Conservation (phyloP, 768 basidiomycete genomes). For the Leucosporidium yakuticum region DNA sequence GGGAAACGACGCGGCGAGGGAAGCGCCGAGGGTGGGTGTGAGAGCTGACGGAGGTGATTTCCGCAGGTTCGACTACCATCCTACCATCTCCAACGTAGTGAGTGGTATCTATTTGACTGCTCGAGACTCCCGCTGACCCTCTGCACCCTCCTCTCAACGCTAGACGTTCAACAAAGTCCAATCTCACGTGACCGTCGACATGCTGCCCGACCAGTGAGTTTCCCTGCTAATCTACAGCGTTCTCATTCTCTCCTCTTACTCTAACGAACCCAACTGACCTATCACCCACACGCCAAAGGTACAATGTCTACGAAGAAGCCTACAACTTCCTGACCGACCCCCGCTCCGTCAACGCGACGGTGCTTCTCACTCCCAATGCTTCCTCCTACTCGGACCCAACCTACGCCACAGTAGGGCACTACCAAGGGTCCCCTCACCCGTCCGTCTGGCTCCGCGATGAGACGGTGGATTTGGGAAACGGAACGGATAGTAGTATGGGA, state of each 20-base stretch:
- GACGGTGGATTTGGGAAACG: slow-evolving; percentile 27
- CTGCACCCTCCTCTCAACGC: neutral
- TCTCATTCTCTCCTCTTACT: slow-evolving; percentile 18
- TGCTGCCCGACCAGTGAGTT: slow-evolving; percentile 39
- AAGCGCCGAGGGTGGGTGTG: neutral
- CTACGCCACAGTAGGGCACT: slow-evolving; percentile 13
- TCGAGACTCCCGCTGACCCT: neutral
- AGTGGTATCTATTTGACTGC: slow-evolving; percentile 6
- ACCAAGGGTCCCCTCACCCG: slow-evolving; percentile 23
- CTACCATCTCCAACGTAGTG: slow-evolving; percentile 42
- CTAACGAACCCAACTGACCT: neutral
- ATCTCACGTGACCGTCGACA: slow-evolving; percentile 42
- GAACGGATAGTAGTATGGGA: neutral
- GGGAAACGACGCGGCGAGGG: too few species aligned
- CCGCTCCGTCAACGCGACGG: slow-evolving; percentile 40
- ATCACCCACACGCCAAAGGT: neutral
- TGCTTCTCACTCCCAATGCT: slow-evolving; percentile 44
- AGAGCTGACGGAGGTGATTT: neutral
- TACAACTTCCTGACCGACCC: slow-evolving; percentile 46
- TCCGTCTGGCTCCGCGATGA: slow-evolving; percentile 25
- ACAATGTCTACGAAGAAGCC: slow-evolving; percentile 42
- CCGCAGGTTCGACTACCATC: slow-evolving; percentile 46
- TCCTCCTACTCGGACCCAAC: slow-evolving; percentile 36
- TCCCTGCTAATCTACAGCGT: slow-evolving; percentile 35
- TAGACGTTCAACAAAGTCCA: slow-evolving; percentile 45